Conservation (phyloP, 306 rosid genomes). For the Boehmeria nivea region DNA sequence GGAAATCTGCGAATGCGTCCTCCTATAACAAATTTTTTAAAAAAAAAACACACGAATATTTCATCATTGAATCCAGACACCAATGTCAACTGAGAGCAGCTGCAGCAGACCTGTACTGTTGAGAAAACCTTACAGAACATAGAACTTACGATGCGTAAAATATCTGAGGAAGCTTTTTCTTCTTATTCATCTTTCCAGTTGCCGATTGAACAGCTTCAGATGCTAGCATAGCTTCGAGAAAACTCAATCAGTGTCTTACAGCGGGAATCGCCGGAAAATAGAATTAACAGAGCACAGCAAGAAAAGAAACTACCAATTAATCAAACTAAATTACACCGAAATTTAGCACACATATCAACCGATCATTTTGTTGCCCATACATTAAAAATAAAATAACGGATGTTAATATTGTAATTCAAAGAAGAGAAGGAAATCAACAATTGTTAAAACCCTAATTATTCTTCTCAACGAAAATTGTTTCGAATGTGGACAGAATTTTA, state of each 20-base stretch:
- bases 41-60: slow-evolving; percentile 6
- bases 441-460: no score
- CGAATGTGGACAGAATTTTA: no score
- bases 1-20: slow-evolving; percentile 93
- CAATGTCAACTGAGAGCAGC: not conserved
- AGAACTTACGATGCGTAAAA: slow-evolving; percentile 76
- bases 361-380: no score
- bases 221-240: slow-evolving; percentile 24
- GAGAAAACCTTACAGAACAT: not conserved
- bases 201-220: slow-evolving; percentile 37
- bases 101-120: no score
- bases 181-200: slow-evolving; percentile 34
- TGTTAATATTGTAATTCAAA: no score
- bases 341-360: no score
- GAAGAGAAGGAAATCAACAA: no score
- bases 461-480: no score
- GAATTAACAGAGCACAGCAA: not conserved
- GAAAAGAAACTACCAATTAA: not conserved
- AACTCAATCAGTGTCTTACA: not conserved
- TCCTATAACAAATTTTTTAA: slow-evolving; percentile 57
- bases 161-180: slow-evolving; percentile 66
- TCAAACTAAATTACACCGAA: no score
- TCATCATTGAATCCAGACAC: slow-evolving; percentile 8
- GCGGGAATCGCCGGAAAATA: not conserved
- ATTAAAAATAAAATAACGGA: no score